Conservation (phyloP, 2,329 filamentous ascomycete species). For the Fusarium graminum region DNA sequence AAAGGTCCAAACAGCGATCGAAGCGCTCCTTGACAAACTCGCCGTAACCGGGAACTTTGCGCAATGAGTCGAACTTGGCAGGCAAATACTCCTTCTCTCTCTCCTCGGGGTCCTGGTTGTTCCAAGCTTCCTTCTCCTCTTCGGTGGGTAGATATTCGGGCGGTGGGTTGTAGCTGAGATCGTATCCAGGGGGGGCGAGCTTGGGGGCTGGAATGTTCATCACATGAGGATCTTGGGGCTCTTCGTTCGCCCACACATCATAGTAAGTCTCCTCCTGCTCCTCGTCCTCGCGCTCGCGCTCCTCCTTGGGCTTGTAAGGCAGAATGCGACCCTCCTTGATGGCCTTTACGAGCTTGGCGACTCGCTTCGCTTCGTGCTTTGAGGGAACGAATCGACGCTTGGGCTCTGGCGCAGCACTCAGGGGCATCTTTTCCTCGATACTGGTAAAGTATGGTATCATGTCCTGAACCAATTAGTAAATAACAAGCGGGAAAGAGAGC, state of each 20-base stretch:
- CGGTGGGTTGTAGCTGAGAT: constrained; percentile 96
- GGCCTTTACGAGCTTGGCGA: constrained; percentile 97
- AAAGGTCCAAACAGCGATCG: constrained; percentile 93
- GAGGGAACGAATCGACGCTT: constrained; percentile 96
- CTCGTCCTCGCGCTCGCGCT: constrained; percentile 75
- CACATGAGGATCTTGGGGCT: constrained; percentile 81
- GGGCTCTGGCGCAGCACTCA: constrained; percentile 94
- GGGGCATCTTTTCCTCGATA: constrained; percentile 90
- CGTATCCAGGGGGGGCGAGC: constrained; percentile 90
- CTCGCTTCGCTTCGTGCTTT: constrained; percentile 94
- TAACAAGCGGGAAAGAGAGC: background rate
- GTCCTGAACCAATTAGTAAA: constrained; percentile 62
- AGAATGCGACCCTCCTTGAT: constrained; percentile 95
- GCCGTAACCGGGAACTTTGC: constrained; percentile 92
- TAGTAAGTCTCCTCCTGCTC: constrained; percentile 80
- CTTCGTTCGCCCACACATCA: constrained; percentile 96
- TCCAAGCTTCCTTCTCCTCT: constrained; percentile 87
- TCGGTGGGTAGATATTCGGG: constrained; percentile 91
- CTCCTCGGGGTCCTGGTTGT: constrained; percentile 88
- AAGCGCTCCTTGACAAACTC: constrained; percentile 95
- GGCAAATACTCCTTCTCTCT: constrained; percentile 90
- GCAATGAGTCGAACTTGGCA: constrained; percentile 82
- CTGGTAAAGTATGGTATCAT: constrained; percentile 95
- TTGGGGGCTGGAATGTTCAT: constrained; percentile 98
- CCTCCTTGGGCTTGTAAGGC: constrained; percentile 84